Base-by-base conservation (phyloP, 1,139 yeast genomes). In the Yamadazyma kanchanaburiensis region DNA sequence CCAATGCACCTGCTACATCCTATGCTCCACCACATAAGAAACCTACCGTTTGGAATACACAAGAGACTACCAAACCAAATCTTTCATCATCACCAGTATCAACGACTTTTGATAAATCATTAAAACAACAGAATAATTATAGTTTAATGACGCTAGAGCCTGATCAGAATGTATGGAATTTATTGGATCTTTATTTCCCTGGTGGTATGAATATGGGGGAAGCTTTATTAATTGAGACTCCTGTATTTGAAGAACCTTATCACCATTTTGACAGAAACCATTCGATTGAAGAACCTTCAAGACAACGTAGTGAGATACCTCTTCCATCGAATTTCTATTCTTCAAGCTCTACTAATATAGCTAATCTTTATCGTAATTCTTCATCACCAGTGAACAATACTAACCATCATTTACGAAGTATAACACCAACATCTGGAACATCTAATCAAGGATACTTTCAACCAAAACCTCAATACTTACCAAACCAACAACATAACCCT, bases 191-290 rank as follows among this genome's bases (percentile, higher is more conserved):
- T 18, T 70, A 72, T 45, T 84, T 62, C 47, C 88, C 91, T 0
- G 53, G 63, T 12, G 89, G 89, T 0, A 84, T 83, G 89, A 40
- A 55, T 2, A 74, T 82, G 72, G 58, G 60, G 13, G 88, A 83
- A 35, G 85, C 94, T 0, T 64, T 84, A 13, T 50, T 82, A 2
- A 67, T 83, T 9, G 82, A 74, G 15, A 55, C 63, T 0, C 71
- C 74, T 2, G 40, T 31, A 7, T 14, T 25, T 8, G 35, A 31
- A 11, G 37, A 33, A 13, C n/a, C 22, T 18, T 33, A 15, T 15
- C 21, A 25, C 16, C 10, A 6, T 6, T 22, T 11, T 13, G 9
- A 6, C 16, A 9, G n/a, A 6, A n/a, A 10, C 4, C n/a, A 17
- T 17, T n/a, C n/a, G n/a, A n/a, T n/a, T n/a, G n/a, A n/a, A n/a